Evolutionary conservation across 371 early-diverging fungal genomes (phyloP).

Genomic region (Mucor piriformis): DNA sequence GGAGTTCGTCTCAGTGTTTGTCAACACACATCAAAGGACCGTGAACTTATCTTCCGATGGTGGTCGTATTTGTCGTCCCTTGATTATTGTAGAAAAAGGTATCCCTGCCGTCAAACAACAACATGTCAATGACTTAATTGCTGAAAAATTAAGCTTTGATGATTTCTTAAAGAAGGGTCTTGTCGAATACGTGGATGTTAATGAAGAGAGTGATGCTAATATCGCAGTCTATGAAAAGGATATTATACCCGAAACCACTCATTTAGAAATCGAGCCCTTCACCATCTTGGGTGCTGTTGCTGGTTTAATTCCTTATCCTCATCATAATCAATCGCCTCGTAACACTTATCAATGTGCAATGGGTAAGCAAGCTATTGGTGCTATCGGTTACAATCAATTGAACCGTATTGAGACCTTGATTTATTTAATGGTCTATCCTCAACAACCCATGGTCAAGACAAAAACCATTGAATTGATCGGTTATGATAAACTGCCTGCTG

Average conservation of each 20-base stretch:
- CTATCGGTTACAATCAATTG: slow-evolving; percentile 95
- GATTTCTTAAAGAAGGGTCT: slow-evolving; percentile 93
- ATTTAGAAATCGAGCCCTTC: slow-evolving; percentile 98
- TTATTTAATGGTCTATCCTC: slow-evolving; percentile 97
- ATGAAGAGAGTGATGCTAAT: slow-evolving; percentile 97
- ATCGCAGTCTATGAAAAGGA: slow-evolving; percentile 92
- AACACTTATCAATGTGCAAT: slow-evolving; percentile 99
- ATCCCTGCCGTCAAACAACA: slow-evolving; percentile 70
- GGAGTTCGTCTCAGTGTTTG: slow-evolving; percentile 94
- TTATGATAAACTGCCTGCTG: slow-evolving; percentile 98
- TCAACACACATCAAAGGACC: slow-evolving; percentile 80
- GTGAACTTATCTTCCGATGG: slow-evolving; percentile 97
- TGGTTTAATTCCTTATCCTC: slow-evolving; percentile 99
- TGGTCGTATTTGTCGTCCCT: slow-evolving; percentile 98
- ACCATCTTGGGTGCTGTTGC: slow-evolving; percentile 98
- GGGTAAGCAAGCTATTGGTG: slow-evolving; percentile 99
- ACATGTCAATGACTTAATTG: slow-evolving; percentile 70
- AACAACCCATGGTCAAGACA: slow-evolving; percentile 98
- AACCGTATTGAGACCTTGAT: slow-evolving; percentile 97
- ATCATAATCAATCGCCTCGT: slow-evolving; percentile 99
- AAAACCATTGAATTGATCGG: slow-evolving; percentile 98
- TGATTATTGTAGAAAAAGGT: slow-evolving; percentile 95
- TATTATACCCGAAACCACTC: slow-evolving; percentile 87
- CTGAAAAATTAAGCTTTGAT: slow-evolving; percentile 79
- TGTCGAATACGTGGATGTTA: slow-evolving; percentile 98